Evolutionary conservation across 108 stramenopile genomes (phyloP).

Genomic region (Stephanodiscus triporus): DNA sequence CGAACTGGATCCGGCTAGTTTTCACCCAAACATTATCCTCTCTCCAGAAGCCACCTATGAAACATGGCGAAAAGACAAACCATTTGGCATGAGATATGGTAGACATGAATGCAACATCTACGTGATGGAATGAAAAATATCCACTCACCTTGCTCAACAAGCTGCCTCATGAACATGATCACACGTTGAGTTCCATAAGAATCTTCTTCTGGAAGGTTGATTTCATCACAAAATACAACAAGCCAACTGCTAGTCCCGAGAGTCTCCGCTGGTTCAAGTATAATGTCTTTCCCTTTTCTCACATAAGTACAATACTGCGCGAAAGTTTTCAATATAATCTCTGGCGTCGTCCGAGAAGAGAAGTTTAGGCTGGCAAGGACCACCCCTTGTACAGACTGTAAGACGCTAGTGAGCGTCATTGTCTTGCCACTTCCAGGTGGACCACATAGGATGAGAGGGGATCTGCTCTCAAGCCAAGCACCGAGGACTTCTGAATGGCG

Average conservation of each 20-base stretch:
- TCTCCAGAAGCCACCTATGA: constrained; percentile 89
- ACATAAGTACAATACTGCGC: constrained; percentile 94
- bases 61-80: neutral
- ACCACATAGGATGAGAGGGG: constrained; percentile 95
- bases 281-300: constrained; percentile 83
- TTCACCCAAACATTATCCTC: constrained; percentile 93
- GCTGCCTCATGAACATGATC: constrained; percentile 96
- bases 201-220: constrained; percentile 97
- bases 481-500: constrained; percentile 93
- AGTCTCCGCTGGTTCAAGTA: constrained; percentile 80
- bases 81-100: neutral
- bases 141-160: constrained; percentile 89
- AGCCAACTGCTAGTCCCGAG: constrained; percentile 87
- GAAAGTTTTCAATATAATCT: constrained; percentile 94
- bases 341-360: constrained; percentile 94
- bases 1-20: constrained; percentile 94
- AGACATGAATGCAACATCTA: neutral
- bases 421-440: constrained; percentile 98
- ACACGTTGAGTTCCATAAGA: constrained; percentile 96
- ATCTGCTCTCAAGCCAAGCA: constrained; percentile 91
- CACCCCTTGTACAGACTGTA: constrained; percentile 92
- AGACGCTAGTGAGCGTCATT: constrained; percentile 96
- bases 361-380: constrained; percentile 95
- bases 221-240: constrained; percentile 99
- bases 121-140: neutral